phyloP scores from a whole-genome alignment of 2,329 filamentous ascomycete genomes.

The Talaromyces marneffei region DNA sequence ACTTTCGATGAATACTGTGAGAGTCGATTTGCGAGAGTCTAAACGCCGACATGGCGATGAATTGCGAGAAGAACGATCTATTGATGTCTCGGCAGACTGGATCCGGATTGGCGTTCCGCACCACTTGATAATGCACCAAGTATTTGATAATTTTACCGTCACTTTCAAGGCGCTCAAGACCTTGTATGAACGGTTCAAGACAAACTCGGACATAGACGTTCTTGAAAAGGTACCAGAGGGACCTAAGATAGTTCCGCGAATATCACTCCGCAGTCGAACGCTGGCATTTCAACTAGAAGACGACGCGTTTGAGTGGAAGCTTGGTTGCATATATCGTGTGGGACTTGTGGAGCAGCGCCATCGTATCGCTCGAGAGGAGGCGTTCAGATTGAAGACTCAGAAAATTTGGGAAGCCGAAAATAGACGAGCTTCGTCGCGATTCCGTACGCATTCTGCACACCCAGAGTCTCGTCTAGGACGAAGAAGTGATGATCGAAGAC shows the following conservation, averaged over 20 bases:
- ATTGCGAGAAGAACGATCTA: slow-evolving; percentile 66
- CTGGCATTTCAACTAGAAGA: slow-evolving; percentile 92
- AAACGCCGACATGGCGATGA: slow-evolving; percentile 61
- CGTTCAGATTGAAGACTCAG: slow-evolving; percentile 80
- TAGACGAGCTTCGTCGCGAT: slow-evolving; percentile 45
- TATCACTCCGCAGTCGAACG: slow-evolving; percentile 74
- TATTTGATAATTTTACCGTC: slow-evolving; percentile 92
- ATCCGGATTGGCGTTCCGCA: slow-evolving; percentile 85
- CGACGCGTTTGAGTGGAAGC: slow-evolving; percentile 94
- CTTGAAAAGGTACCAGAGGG: slow-evolving; percentile 77
- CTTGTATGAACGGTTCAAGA: slow-evolving; percentile 86
- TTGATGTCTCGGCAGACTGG: slow-evolving; percentile 79
- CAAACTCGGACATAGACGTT: slow-evolving; percentile 80
- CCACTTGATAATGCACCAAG: slow-evolving; percentile 78
- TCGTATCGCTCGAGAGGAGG: slow-evolving; percentile 80
- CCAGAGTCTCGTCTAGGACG: slow-evolving; percentile 39
- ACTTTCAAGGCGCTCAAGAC: slow-evolving; percentile 81
- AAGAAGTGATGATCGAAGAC: slow-evolving; percentile 33
- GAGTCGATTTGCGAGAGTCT: slow-evolving; percentile 73
- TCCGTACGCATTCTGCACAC: slow-evolving; percentile 49
- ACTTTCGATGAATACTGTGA: slow-evolving; percentile 72
- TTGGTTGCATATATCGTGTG: slow-evolving; percentile 86
- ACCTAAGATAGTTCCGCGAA: slow-evolving; percentile 78
- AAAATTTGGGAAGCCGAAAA: slow-evolving; percentile 67
- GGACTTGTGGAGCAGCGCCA: slow-evolving; percentile 87